Evolutionary conservation across 306 rosid genomes (phyloP), one percentile per base, ranked within the genome.

Genomic region (Dalbergia cochinchinensis): DNA sequence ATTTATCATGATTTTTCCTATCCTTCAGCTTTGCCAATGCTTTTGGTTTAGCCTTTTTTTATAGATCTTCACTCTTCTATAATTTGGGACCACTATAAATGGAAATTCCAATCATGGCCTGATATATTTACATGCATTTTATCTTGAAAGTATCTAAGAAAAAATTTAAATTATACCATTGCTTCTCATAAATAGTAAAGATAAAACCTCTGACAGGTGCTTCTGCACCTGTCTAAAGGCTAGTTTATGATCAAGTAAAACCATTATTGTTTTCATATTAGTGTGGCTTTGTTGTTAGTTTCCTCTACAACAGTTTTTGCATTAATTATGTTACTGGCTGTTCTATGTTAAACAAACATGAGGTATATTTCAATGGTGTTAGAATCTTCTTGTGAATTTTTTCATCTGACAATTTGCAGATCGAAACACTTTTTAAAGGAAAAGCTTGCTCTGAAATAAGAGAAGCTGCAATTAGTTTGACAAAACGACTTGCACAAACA

Each of bases 401-500:
- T 70, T 34, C 44, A 50, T 60, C 73, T 68, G 45, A 50, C 61
- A 79, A 9, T 71, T 71, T 85, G 83, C 91, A 95, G 98, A 93
- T 95, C 66, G 93, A 91, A 75, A 76, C 89, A 61, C 91, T 90
- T 77, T 95, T 95, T 82, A 87, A 84, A 82, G 99, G 97, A 69
- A 90, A 93, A 84, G 91, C 96, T 65, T 93, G 99, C 84, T 68
- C 69, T 35, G 96, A 83, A 80, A 93, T 93, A 64, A 88, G 89
- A 88, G 99, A 93, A 60, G 94, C 92, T 19, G 97, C 98, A 8
- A 81, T 83, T 76, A 65, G 94, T 85, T 68, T 95, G 91, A 90
- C 99, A 39, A 95, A 93, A 90, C 87, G 88, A 61, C 96, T 95
- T 68, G 98, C 99, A 19, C 96, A 87, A 87, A 93, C 97, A 4